phyloP scores from a whole-genome alignment of 1,284 basidiomycete species.

The Cystobasidium pallidum region DNA sequence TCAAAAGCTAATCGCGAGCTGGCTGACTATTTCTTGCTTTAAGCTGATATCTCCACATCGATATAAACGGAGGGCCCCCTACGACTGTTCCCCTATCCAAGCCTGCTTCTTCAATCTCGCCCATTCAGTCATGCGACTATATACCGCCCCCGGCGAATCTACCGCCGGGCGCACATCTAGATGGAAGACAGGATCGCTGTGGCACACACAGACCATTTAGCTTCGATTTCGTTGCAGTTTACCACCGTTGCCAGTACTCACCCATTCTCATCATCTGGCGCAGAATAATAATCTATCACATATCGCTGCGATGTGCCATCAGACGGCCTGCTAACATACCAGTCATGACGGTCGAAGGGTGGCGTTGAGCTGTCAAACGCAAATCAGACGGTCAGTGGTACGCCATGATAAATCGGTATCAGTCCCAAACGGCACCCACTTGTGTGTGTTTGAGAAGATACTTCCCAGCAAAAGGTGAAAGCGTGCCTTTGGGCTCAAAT shows the following conservation, averaged over 20 bases:
- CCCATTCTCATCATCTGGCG: conserved; percentile 79
- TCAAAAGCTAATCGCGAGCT: too few species aligned
- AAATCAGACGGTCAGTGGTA: too few species aligned
- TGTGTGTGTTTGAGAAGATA: conserved; percentile 85
- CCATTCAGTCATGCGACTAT: conserved; percentile 52
- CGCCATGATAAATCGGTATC: too few species aligned
- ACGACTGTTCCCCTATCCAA: conserved; percentile 24
- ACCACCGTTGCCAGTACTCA: conserved; percentile 2
- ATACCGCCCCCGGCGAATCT: conserved; percentile 51
- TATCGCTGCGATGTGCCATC: conserved; percentile 73
- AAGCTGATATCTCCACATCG: too few species aligned
- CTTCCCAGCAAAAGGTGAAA: conserved; percentile 81
- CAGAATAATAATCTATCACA: conserved; percentile 95
- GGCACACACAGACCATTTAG: background rate
- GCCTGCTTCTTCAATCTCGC: conserved; percentile 51
- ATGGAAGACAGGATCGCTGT: conserved; percentile 76
- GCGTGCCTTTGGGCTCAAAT: conserved; percentile 77
- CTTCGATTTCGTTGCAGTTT: too few species aligned
- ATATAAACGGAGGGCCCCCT: too few species aligned
- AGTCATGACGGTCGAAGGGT: conserved; percentile 99
- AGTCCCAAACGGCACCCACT: conserved; percentile 62
- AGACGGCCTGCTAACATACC: conserved; percentile 79
- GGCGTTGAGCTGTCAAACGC: conserved; percentile 74
- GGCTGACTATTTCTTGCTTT: too few species aligned
- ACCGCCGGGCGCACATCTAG: conserved; percentile 69